phyloP scores from a whole-genome alignment of 2,329 filamentous ascomycete genomes.

The Colletotrichum tropicicola region DNA sequence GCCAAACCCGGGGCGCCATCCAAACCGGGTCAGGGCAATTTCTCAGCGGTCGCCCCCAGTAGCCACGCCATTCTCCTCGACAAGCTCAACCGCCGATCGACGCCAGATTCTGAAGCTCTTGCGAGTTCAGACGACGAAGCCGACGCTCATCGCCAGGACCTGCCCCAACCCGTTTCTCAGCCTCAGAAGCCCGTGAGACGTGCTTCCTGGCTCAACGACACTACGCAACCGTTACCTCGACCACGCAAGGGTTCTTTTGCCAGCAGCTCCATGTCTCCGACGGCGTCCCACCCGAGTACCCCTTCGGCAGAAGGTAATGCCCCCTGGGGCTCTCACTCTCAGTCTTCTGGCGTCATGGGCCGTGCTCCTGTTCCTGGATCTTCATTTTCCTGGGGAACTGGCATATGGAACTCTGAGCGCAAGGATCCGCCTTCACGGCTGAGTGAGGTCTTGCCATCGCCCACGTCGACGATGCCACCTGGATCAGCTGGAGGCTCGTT shows the following conservation, averaged over 20 bases:
- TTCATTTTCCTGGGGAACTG: constrained; percentile 77
- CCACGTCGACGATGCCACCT: constrained; percentile 68
- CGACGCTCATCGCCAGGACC: constrained; percentile 70
- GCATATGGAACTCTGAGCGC: constrained; percentile 84
- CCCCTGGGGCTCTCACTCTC: constrained; percentile 64
- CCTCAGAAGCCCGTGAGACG: constrained; percentile 73
- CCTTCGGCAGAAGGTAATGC: constrained; percentile 67
- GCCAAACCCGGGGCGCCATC: constrained; percentile 59
- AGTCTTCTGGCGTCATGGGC: constrained; percentile 55
- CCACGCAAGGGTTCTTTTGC: constrained; percentile 82
- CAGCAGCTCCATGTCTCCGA: constrained; percentile 80
- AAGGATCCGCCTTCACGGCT: constrained; percentile 81
- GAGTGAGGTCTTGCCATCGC: constrained; percentile 78
- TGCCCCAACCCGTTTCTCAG: constrained; percentile 55
- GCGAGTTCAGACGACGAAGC: constrained; percentile 94
- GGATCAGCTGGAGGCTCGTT: constrained; percentile 55
- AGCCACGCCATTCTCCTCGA: constrained; percentile 76
- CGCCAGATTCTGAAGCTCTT: constrained; percentile 92
- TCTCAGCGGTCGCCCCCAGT: constrained; percentile 58
- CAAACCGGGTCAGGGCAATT: constrained; percentile 59
- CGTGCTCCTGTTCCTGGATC: constrained; percentile 53
- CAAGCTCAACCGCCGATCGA: constrained; percentile 82
- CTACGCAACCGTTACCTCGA: constrained; percentile 68
- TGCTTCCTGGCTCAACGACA: constrained; percentile 88
- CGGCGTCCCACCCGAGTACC: constrained; percentile 82